These are phyloP conservation scores for Hymenoscyphus occultus DNA, from an alignment of 2,329 filamentous ascomycete species.

Conservation along the genomic window DNA sequence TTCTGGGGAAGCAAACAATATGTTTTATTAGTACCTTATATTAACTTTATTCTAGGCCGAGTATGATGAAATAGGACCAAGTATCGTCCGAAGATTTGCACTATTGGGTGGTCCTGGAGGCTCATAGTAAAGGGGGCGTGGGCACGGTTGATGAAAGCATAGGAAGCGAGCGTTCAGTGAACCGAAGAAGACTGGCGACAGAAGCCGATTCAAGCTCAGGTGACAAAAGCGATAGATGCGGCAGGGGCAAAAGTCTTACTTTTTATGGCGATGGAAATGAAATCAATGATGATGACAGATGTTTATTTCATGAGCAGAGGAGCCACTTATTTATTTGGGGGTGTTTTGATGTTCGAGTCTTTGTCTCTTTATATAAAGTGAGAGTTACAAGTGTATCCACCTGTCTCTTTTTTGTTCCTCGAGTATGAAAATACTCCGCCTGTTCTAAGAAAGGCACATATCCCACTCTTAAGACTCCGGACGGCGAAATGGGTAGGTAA, in stretches of 20 bases:
- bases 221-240: conserved; percentile 10
- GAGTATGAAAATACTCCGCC: too few species aligned
- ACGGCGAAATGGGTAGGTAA: too few species aligned
- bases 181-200: conserved; percentile 1
- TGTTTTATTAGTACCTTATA: background rate
- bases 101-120: conserved; percentile 88
- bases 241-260: conserved; percentile 16
- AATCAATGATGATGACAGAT: conserved; percentile 12
- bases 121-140: conserved; percentile 39
- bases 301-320: background rate
- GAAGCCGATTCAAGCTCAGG: background rate
- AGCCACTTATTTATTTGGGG: too few species aligned
- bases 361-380: too few species aligned
- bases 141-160: conserved; percentile 36
- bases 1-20: background rate
- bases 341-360: too few species aligned
- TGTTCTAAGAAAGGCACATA: too few species aligned
- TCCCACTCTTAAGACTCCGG: too few species aligned
- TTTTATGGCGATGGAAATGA: conserved; percentile 14
- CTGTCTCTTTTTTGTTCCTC: too few species aligned
- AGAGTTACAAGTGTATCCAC: too few species aligned
- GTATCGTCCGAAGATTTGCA: conserved; percentile 90
- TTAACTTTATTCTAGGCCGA: conserved; percentile 17
- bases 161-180: background rate
- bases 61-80: conserved; percentile 30